Percentiles rank a stretch among this genome's conserved stretches.
Conservation (phyloP, 2,329 filamentous ascomycete species). For the Talaromyces islandicus region DNA sequence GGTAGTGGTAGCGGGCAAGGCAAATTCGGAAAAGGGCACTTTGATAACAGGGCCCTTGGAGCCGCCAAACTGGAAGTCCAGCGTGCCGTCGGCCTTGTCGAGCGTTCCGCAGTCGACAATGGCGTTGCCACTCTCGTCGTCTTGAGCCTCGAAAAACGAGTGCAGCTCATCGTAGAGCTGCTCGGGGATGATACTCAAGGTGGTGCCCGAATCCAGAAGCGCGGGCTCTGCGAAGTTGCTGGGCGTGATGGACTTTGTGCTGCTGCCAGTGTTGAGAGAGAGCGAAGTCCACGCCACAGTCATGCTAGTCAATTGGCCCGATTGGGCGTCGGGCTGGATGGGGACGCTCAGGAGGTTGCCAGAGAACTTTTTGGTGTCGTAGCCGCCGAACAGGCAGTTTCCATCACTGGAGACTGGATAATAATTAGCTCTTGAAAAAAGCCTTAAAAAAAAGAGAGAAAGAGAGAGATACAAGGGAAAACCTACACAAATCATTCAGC, state of each 20-base stretch:
- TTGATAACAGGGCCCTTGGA: slow-evolving; percentile 19
- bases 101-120: slow-evolving; percentile 34
- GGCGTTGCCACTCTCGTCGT: slow-evolving; percentile 23
- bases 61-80: slow-evolving; percentile 50
- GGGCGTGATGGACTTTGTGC: slow-evolving; percentile 21
- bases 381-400: slow-evolving; percentile 72
- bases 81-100: slow-evolving; percentile 34
- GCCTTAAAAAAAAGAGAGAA: not conserved
- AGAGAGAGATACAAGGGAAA: too few species aligned
- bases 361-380: slow-evolving; percentile 67
- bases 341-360: slow-evolving; percentile 59
- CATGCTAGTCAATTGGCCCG: slow-evolving; percentile 44
- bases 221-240: slow-evolving; percentile 42
- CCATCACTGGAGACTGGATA: slow-evolving; percentile 54
- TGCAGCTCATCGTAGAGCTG: slow-evolving; percentile 51
- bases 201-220: slow-evolving; percentile 71
- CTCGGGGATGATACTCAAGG: slow-evolving; percentile 62
- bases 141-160: slow-evolving; percentile 29
- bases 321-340: slow-evolving; percentile 47
- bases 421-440: too few species aligned
- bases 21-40: slow-evolving; percentile 44
- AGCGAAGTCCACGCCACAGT: slow-evolving; percentile 42
- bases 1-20: slow-evolving; percentile 50
- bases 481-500: slow-evolving; percentile 36
- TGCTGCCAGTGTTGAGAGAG: slow-evolving; percentile 23